A percentile compares a stretch with the other conserved stretches of the same genome.
Evolutionary conservation across 2,329 filamentous ascomycete genomes (phyloP).

Genomic region (Aspergillus sclerotialis): DNA sequence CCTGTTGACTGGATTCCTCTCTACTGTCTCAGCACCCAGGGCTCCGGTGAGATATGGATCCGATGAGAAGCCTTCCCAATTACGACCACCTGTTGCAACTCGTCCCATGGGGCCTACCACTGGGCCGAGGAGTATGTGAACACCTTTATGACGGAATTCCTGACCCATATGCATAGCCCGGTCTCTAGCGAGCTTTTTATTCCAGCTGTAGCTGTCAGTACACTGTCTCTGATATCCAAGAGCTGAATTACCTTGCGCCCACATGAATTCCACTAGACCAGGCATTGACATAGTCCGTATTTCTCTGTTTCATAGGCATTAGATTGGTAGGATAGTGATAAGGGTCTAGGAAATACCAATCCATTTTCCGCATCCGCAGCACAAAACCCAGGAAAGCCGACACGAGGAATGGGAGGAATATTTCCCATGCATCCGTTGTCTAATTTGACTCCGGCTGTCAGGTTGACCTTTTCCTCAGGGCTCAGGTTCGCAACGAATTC

Average conservation of each 20-base stretch:
- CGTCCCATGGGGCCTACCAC: conserved; percentile 38
- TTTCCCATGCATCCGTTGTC: conserved; percentile 24
- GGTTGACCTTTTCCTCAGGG: conserved; percentile 36
- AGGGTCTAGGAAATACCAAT: conserved; percentile 13
- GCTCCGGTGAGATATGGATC: too few relatives aligned
- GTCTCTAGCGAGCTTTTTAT: conserved; percentile 47
- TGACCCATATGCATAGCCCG: conserved; percentile 49
- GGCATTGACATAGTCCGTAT: conserved; percentile 20
- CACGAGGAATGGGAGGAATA: conserved; percentile 22
- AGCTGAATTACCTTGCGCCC: conserved; percentile 21
- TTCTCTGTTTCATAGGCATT: conserved; percentile 16
- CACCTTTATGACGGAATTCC: conserved; percentile 36
- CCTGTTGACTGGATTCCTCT: too few relatives aligned
- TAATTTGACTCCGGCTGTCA: conserved; percentile 18
- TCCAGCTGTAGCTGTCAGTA: too few relatives aligned
- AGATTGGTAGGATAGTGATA: not conserved
- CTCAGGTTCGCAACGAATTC: conserved; percentile 34
- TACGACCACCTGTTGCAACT: conserved; percentile 11
- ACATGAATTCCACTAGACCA: conserved; percentile 17
- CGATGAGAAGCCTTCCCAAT: conserved; percentile 38
- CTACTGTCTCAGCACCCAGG: too few relatives aligned
- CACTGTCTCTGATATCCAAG: too few relatives aligned
- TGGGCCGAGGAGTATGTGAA: conserved; percentile 38
- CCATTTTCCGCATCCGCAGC: conserved; percentile 38
- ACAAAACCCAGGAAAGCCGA: conserved; percentile 33